These are phyloP conservation scores for Corymbia calophylla DNA, from an alignment of 441 rosid species.

Conservation along the genomic window DNA sequence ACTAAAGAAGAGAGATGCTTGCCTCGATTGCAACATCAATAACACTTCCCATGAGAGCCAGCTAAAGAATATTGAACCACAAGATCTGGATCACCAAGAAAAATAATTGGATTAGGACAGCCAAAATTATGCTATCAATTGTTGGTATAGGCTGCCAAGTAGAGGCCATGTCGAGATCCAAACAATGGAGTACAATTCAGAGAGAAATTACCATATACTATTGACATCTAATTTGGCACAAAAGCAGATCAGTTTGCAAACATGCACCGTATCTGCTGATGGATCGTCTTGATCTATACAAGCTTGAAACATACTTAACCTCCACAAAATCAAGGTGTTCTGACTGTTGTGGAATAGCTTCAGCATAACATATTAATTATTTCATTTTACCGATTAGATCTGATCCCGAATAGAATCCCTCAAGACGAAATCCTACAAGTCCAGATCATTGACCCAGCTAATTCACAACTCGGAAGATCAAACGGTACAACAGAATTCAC, in stretches of 20 bases:
- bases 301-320: neutral
- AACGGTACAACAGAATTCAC: neutral
- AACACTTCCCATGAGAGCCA: conserved; percentile 31
- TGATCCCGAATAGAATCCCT: neutral
- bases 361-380: neutral
- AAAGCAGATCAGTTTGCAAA: neutral
- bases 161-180: neutral
- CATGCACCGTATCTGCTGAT: neutral
- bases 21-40: conserved; percentile 38
- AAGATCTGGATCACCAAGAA: conserved; percentile 12
- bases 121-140: neutral
- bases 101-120: neutral
- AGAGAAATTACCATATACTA: neutral
- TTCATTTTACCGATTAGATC: neutral
- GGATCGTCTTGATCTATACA: neutral
- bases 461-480: neutral
- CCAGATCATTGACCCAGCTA: neutral
- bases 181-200: neutral
- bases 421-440: neutral
- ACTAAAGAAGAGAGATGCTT: neutral
- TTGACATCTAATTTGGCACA: neutral
- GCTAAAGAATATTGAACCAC: neutral
- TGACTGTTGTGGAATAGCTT: neutral
- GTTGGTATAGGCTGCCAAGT: neutral
- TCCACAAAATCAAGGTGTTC: neutral